A percentile compares a stretch with the other conserved stretches of the same genome.
phyloP scores from a whole-genome alignment of 257 asterid species.

The Solanum sparsipilum region DNA sequence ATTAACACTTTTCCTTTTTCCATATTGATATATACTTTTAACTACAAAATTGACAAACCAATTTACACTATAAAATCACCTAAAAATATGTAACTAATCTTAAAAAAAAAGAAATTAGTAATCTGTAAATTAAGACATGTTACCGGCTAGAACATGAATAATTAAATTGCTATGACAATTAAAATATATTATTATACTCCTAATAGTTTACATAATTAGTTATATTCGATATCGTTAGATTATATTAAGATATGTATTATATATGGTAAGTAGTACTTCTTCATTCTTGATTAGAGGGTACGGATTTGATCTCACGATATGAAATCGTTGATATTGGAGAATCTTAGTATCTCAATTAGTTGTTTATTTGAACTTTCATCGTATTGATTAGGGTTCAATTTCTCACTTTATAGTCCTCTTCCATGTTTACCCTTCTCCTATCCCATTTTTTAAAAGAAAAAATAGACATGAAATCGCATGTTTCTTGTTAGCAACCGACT shows the following conservation, averaged over 20 bases:
- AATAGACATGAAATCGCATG: background rate
- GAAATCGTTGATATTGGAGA: fast-evolving
- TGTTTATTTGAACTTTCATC: background rate
- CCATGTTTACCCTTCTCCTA: background rate
- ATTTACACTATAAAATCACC: background rate
- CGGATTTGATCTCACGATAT: fast-evolving
- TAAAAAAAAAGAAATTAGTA: background rate
- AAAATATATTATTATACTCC: no score
- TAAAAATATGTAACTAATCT: background rate
- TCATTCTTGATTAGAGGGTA: background rate
- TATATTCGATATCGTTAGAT: background rate
- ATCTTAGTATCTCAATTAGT: background rate
- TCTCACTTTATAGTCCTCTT: background rate
- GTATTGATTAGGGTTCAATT: background rate
- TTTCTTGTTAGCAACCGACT: background rate
- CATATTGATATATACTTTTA: background rate
- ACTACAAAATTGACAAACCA: background rate
- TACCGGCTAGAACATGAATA: background rate
- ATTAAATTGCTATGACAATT: background rate
- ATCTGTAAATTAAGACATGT: background rate
- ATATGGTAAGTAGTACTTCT: background rate
- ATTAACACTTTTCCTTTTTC: background rate
- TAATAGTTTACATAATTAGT: background rate
- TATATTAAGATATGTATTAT: background rate
- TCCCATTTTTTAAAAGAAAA: background rate